phyloP scores from a whole-genome alignment of 2,329 filamentous ascomycete genomes.

The Aureobasidium melanogenum region DNA sequence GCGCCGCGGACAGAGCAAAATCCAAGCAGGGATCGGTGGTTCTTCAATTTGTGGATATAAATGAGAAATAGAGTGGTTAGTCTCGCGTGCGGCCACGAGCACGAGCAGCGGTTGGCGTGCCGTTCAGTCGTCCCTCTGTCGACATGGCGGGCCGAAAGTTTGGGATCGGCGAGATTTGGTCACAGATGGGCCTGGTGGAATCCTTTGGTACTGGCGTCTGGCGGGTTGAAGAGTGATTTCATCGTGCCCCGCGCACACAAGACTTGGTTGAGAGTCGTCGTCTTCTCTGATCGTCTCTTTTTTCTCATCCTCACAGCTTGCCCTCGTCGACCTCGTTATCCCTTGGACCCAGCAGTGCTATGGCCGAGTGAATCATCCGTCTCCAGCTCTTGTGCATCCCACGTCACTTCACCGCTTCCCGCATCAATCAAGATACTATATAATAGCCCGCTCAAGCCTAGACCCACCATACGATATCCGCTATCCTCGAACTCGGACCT shows the following conservation, averaged over 20 bases:
- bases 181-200: neutral
- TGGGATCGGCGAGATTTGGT: conserved; percentile 3
- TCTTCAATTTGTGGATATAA: neutral
- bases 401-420: conserved; percentile 1
- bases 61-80: neutral
- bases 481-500: neutral
- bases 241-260: conserved; percentile 4
- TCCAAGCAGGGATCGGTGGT: neutral
- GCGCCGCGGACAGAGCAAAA: neutral
- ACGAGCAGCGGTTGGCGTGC: neutral
- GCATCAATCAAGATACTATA: neutral
- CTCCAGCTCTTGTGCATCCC: neutral
- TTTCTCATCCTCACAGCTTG: neutral
- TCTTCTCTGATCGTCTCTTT: neutral
- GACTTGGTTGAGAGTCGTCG: conserved; percentile 5
- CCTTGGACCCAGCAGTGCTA: neutral
- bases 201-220: conserved; percentile 5
- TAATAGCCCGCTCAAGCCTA: neutral
- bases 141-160: neutral
- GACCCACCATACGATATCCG: neutral
- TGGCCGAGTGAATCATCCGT: neutral
- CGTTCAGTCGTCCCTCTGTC: neutral
- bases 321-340: neutral
- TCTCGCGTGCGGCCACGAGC: neutral
- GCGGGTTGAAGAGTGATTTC: conserved; percentile 3